These are phyloP conservation scores for Globisporangium nagaii DNA, from an alignment of 352 stramenopile species.

Conservation along the genomic window DNA sequence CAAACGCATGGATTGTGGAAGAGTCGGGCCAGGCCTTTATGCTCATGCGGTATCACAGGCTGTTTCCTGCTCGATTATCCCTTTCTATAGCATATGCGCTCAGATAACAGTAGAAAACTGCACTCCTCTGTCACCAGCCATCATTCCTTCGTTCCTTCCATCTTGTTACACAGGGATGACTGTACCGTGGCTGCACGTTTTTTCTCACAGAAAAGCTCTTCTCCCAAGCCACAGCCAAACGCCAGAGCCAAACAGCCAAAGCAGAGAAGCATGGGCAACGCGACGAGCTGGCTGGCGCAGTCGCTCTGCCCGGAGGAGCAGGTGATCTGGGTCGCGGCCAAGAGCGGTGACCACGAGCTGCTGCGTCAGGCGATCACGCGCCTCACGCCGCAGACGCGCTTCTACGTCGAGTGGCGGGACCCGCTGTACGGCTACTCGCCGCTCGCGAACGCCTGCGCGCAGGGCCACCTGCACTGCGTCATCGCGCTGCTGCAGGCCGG, in stretches of 20 bases:
- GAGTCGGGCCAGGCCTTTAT: no score
- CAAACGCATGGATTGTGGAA: no score
- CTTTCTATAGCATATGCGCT: background rate
- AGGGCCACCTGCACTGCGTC: conserved; percentile 62
- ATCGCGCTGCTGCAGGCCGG: conserved; percentile 44
- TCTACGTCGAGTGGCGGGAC: conserved; percentile 70
- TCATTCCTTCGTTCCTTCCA: background rate
- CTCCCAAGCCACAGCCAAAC: background rate
- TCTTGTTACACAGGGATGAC: background rate
- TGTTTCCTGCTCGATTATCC: no score
- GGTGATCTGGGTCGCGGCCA: conserved; percentile 67
- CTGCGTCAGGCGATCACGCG: conserved; percentile 43
- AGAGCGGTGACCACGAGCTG: conserved; percentile 51
- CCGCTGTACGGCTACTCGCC: conserved; percentile 57
- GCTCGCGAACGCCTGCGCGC: conserved; percentile 49
- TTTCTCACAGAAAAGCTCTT: background rate
- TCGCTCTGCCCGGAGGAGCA: conserved; percentile 70
- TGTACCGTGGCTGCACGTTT: background rate
- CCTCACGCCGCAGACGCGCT: conserved; percentile 51
- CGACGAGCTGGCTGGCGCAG: conserved; percentile 69
- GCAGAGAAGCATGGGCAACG: conserved; percentile 51
- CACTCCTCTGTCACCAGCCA: background rate
- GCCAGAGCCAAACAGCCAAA: background rate
- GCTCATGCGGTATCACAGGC: no score
- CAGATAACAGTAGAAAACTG: background rate